Evolutionary conservation across 352 stramenopile species (phyloP).

Genomic region (Pythium biforme): DNA sequence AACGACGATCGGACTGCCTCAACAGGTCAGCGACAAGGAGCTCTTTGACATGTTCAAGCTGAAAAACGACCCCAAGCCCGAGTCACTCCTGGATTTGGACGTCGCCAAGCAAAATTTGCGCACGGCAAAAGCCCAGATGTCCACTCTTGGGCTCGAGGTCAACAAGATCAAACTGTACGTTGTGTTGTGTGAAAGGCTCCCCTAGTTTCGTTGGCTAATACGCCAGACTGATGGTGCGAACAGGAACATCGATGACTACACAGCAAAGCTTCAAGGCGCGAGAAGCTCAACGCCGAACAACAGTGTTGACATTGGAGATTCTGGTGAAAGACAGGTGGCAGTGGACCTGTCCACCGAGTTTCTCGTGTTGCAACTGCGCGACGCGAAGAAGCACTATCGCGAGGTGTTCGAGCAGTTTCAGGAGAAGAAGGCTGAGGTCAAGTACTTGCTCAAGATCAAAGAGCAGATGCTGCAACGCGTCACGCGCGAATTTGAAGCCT

Average conservation of each 20-base stretch:
- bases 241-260: constrained; percentile 51
- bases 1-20: background rate
- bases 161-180: constrained; percentile 67
- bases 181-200: too few species aligned
- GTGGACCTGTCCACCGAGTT: constrained; percentile 13
- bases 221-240: background rate
- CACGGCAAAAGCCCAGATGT: constrained; percentile 36
- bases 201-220: background rate
- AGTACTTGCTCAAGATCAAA: constrained; percentile 58
- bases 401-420: constrained; percentile 44
- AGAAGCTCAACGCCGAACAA: constrained; percentile 4
- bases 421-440: constrained; percentile 53
- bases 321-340: background rate
- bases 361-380: constrained; percentile 49
- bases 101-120: constrained; percentile 61
- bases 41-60: constrained; percentile 55
- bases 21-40: constrained; percentile 43
- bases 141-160: constrained; percentile 40
- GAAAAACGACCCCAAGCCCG: constrained; percentile 30
- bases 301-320: background rate
- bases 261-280: constrained; percentile 38
- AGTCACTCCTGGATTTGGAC: constrained; percentile 55
- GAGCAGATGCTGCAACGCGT: constrained; percentile 62
- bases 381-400: constrained; percentile 59
- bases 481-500: constrained; percentile 50